Evolutionary conservation across 371 early-diverging fungal genomes (phyloP), one percentile per base, ranked within the genome.

Genomic region (Rhizomucor pusillus): DNA sequence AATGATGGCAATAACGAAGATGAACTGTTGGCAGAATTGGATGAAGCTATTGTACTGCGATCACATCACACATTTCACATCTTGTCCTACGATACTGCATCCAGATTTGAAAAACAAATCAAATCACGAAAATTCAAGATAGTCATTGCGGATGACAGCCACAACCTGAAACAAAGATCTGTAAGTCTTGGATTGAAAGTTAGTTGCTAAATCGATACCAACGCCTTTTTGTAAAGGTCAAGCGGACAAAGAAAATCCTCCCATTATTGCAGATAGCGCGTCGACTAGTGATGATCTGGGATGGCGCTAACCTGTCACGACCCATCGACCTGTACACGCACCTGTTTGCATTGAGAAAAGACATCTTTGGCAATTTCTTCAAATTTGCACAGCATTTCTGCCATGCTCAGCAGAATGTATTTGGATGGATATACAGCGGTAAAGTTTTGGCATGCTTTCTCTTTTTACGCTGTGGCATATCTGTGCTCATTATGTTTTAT

Each of bases 351-450:
- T 46, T 88, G 37, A 55, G 71, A 25, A 63, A 64, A 22, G 52
- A 45, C 3, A 11, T 71, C 1, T 86, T 82, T 65, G 50, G 69
- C 0, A 66, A 54, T 10, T 64, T 77, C 18, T 19, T 36, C 10
- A 57, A 61, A n/a, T 90, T 71, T 67, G 76, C 79, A 2, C 54
- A 65, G 19, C 66, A 87, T 12, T 90, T 86, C 60, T 90, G 90
- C 51, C 57, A 72, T 45, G 79, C 65, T 20, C 67, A 46, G 56
- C 49, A 57, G 10, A 41, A 59, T 4, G 56, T 65, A 16, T 69
- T 69, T 63, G 77, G 72, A 0, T 67, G 56, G 66, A 59, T 66
- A 67, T 50, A 51, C 63, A 37, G 66, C 60, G 57, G 43, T n/a
- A 24, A 29, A 44, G 11, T 18, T 44, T 41, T 18, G 18, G 43